phyloP scores from a whole-genome alignment of 31 red algal genomes.

The Porphyra umbilicalis region DNA sequence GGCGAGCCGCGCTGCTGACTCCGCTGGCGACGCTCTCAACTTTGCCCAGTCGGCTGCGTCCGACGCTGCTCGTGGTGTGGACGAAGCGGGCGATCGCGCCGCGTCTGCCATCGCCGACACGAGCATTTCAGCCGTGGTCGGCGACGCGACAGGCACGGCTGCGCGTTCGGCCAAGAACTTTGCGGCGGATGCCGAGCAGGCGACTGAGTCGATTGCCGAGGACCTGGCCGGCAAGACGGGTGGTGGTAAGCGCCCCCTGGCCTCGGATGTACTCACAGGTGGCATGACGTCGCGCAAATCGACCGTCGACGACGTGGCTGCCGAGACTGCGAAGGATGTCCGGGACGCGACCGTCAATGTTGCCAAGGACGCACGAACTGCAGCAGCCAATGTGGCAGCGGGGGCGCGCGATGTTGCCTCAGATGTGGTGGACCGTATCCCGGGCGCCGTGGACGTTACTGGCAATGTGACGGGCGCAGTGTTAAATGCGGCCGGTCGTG shows the following conservation, averaged over 20 bases:
- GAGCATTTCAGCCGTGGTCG: neutral
- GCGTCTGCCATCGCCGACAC: too few relatives aligned
- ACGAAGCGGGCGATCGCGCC: too few relatives aligned
- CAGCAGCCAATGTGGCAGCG: neutral
- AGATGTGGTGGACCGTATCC: neutral
- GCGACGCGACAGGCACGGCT: neutral
- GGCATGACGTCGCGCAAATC: neutral
- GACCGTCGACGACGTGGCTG: neutral
- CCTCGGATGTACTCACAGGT: neutral
- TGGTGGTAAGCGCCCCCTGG: neutral
- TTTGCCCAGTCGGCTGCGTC: neutral
- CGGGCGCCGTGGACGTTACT: neutral
- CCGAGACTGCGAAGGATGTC: neutral
- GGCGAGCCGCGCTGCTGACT: neutral
- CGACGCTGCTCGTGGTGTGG: neutral
- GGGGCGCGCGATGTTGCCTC: neutral
- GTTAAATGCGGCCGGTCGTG: neutral
- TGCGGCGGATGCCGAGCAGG: neutral
- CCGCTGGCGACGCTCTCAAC: neutral
- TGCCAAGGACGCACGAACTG: neutral
- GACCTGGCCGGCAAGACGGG: neutral
- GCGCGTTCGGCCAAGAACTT: neutral
- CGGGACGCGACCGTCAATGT: neutral
- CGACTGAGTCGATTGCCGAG: neutral
- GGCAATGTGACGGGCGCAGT: neutral